Percentiles rank a stretch among this genome's conserved stretches.
Evolutionary conservation across 2,329 filamentous ascomycete species (phyloP).

Genomic region (Aspergillus awamori): DNA sequence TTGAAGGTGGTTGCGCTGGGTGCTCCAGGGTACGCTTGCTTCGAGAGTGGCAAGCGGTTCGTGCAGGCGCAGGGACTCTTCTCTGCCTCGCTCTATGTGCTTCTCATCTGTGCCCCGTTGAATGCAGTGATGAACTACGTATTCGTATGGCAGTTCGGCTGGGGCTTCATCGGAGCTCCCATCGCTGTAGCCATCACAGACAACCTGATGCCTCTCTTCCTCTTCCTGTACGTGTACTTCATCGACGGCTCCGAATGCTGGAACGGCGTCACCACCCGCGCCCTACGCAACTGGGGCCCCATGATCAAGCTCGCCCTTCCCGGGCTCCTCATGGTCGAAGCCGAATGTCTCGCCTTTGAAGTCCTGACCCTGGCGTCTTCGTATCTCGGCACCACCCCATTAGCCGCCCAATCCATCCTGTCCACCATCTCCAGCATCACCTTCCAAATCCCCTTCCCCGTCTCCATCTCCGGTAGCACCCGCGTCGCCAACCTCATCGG

Average conservation of each 20-base stretch:
- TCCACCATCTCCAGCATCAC: conserved; percentile 76
- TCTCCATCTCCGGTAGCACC: conserved; percentile 85
- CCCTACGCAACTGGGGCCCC: conserved; percentile 73
- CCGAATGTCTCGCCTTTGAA: conserved; percentile 92
- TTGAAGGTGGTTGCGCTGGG: conserved; percentile 70
- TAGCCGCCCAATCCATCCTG: conserved; percentile 87
- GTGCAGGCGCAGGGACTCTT: conserved; percentile 89
- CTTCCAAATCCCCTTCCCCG: conserved; percentile 89
- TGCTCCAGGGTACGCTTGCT: conserved; percentile 73
- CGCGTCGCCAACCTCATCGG: conserved; percentile 91
- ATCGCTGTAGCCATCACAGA: conserved; percentile 77
- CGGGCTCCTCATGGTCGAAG: conserved; percentile 90
- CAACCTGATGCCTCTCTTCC: conserved; percentile 70
- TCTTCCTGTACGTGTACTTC: conserved; percentile 74
- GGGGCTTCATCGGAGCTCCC: conserved; percentile 78
- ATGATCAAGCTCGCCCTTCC: conserved; percentile 89
- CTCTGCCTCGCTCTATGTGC: conserved; percentile 77
- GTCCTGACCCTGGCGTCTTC: conserved; percentile 81
- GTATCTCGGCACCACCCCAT: conserved; percentile 74
- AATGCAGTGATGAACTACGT: conserved; percentile 81
- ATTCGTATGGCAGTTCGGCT: conserved; percentile 68
- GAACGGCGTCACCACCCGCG: conserved; percentile 73
- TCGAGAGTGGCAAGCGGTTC: conserved; percentile 81
- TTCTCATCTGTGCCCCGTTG: conserved; percentile 78
- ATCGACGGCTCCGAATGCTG: conserved; percentile 75